A percentile compares a stretch with the other conserved stretches of the same genome.
These are phyloP conservation scores for Laguncularia racemosa DNA, from an alignment of 345 rosid genomes.

Conservation along the genomic window DNA sequence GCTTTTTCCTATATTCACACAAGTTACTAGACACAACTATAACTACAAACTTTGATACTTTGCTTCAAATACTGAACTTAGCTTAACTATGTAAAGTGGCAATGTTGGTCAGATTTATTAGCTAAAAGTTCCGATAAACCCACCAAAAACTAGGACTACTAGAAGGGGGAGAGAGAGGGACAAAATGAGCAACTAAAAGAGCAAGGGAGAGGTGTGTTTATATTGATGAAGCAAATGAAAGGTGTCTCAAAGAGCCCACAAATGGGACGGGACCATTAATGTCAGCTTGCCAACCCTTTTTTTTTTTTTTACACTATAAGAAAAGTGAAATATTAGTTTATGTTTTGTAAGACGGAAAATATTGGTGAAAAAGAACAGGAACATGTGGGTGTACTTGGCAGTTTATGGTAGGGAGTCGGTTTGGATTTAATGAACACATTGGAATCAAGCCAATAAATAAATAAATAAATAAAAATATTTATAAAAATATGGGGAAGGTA, in stretches of 20 bases:
- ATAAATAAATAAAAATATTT: too few relatives aligned
- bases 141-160: constrained; percentile 9
- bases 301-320: too few relatives aligned
- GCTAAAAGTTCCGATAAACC: constrained; percentile 35
- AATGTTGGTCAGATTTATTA: constrained; percentile 40
- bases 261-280: too few relatives aligned
- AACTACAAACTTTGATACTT: constrained; percentile 1
- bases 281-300: too few relatives aligned
- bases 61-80: neutral
- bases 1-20: neutral
- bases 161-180: constrained; percentile 2
- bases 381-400: constrained; percentile 62
- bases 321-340: constrained; percentile 16
- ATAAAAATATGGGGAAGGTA: too few relatives aligned
- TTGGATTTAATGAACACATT: constrained; percentile 20
- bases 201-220: constrained; percentile 23
- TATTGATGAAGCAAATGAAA: constrained; percentile 47
- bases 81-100: constrained; percentile 4
- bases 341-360: constrained; percentile 21
- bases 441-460: neutral
- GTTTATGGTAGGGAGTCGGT: constrained; percentile 42
- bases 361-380: constrained; percentile 41
- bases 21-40: neutral
- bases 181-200: constrained; percentile 13
- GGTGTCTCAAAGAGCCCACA: constrained; percentile 1